Evolutionary conservation across 345 rosid species (phyloP).

Genomic region (Heritiera littoralis): DNA sequence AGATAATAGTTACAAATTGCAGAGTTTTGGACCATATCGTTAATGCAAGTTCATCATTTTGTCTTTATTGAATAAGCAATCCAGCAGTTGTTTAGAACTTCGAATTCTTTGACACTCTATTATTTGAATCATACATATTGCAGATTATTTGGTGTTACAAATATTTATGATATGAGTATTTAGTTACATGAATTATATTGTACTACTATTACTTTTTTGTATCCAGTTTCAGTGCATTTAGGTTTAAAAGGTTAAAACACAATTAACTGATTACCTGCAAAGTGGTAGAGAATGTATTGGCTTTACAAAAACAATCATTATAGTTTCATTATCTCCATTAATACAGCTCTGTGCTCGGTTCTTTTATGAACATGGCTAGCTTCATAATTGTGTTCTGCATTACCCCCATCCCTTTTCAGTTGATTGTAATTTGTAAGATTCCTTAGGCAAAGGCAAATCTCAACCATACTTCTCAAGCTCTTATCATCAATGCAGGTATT

Average conservation of each 20-base stretch:
- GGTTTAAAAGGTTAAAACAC: not conserved
- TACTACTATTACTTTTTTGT: not conserved
- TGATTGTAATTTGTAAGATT: slow-evolving; percentile 46
- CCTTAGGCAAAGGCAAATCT: slow-evolving; percentile 84
- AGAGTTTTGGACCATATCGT: not conserved
- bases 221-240: not conserved
- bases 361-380: not conserved
- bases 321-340: not conserved
- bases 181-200: not conserved
- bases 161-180: not conserved
- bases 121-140: not conserved
- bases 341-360: not conserved
- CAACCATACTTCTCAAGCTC: slow-evolving; percentile 73
- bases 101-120: not conserved
- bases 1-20: not conserved
- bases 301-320: not conserved
- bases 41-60: not conserved
- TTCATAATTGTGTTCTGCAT: not conserved
- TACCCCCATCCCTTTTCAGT: slow-evolving; percentile 32
- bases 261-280: not conserved
- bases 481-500: slow-evolving; percentile 62
- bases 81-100: not conserved
- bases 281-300: not conserved
- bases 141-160: not conserved
- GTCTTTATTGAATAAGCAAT: not conserved